phyloP scores from a whole-genome alignment of 345 rosid genomes.

The Streptanthus diversifolius region DNA sequence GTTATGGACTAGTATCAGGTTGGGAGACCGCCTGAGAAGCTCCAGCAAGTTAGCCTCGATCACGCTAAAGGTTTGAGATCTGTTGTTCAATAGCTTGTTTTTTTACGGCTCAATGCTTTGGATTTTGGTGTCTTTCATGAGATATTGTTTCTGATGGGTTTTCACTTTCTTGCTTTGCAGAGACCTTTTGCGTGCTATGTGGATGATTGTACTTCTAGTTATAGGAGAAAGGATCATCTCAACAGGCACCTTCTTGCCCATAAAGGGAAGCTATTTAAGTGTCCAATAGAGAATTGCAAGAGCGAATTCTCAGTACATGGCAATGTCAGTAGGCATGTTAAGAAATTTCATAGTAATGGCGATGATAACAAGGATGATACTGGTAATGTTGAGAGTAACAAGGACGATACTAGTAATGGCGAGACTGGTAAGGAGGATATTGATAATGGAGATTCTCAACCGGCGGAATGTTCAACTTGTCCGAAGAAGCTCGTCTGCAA shows the following conservation, averaged over 20 bases:
- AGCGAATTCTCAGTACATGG: constrained; percentile 45
- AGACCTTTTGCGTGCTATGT: constrained; percentile 65
- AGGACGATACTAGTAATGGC: background rate
- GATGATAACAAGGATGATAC: background rate
- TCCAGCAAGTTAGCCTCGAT: constrained; percentile 83
- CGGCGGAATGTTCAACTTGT: constrained; percentile 12
- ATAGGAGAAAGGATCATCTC: constrained; percentile 88
- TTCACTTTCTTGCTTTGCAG: constrained; percentile 28
- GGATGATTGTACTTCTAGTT: constrained; percentile 66
- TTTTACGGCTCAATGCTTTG: background rate
- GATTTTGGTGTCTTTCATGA: background rate
- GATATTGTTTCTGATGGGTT: background rate
- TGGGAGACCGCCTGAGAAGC: constrained; percentile 99
- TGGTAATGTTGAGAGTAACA: background rate
- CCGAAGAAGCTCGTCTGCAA: constrained; percentile 50
- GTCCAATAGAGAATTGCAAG: constrained; percentile 56
- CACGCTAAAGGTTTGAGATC: constrained; percentile 49
- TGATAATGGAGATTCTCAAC: background rate
- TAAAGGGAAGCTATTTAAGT: constrained; percentile 68
- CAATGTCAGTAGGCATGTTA: constrained; percentile 63
- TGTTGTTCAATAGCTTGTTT: constrained; percentile 7
- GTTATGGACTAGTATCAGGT: constrained; percentile 95
- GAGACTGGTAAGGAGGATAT: background rate
- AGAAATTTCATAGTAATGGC: constrained; percentile 39
- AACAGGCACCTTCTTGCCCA: constrained; percentile 72